Percentiles rank a stretch among this genome's conserved stretches.
These are phyloP conservation scores for Carpinus fangiana DNA, from an alignment of 306 rosid species.

Conservation along the genomic window DNA sequence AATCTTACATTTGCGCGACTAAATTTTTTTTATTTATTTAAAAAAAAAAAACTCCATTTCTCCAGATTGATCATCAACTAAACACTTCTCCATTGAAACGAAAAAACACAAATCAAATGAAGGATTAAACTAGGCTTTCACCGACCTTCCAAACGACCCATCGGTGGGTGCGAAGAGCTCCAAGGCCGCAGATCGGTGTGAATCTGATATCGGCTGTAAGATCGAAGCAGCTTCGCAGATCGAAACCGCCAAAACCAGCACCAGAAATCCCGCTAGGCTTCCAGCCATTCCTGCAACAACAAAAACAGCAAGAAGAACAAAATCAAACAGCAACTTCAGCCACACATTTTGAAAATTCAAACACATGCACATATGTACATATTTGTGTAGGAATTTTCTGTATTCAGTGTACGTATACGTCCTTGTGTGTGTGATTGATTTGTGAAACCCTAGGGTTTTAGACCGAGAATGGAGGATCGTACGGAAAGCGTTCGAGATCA, in stretches of 20 bases:
- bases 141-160: slow-evolving; percentile 67
- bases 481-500: slow-evolving; percentile 24
- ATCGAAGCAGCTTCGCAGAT: slow-evolving; percentile 53
- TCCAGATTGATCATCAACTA: not conserved
- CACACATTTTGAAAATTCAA: not conserved
- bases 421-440: not conserved
- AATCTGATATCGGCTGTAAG: slow-evolving; percentile 68
- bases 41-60: not conserved
- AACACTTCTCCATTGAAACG: not conserved
- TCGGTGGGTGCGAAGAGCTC: slow-evolving; percentile 54
- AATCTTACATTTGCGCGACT: not conserved
- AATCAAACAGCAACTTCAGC: slow-evolving; percentile 20
- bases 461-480: slow-evolving; percentile 31
- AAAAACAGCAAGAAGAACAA: not conserved
- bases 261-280: slow-evolving; percentile 51
- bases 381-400: too few relatives aligned
- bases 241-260: slow-evolving; percentile 50
- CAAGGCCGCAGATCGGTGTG: slow-evolving; percentile 78
- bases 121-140: not conserved
- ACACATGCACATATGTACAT: not conserved
- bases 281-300: slow-evolving; percentile 75
- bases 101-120: not conserved
- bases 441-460: slow-evolving; percentile 27
- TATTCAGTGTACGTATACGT: too few relatives aligned
- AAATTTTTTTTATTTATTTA: too few relatives aligned